Conservation (phyloP, 352 stramenopile genomes). For the Phytophthora brassicae region DNA sequence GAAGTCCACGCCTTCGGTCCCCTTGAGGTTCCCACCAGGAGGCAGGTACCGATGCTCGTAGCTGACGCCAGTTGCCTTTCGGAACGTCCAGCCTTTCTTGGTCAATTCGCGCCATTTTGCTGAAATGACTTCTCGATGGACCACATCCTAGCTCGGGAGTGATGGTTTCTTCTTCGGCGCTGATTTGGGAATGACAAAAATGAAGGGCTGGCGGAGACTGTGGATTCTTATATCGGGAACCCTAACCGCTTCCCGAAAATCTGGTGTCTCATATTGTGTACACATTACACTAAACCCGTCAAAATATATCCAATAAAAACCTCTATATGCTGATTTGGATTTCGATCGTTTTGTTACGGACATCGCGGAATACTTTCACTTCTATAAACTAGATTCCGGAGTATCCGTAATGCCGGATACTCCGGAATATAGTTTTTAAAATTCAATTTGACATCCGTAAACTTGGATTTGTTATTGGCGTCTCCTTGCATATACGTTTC, state of each 20-base stretch:
- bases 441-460: too few relatives aligned
- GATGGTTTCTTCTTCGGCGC: not conserved
- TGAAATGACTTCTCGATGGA: not conserved
- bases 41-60: constrained; percentile 2
- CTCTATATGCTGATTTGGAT: constrained; percentile 8
- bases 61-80: not conserved
- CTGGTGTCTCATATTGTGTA: constrained; percentile 3
- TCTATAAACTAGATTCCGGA: too few relatives aligned
- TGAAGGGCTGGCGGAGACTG: not conserved
- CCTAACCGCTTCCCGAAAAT: not conserved
- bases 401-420: constrained; percentile 5
- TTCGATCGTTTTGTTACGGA: not conserved
- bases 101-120: constrained; percentile 1
- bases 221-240: constrained; percentile 11
- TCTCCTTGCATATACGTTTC: too few relatives aligned
- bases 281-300: not conserved
- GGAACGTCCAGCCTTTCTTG: not conserved
- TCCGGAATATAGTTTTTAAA: too few relatives aligned
- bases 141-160: not conserved
- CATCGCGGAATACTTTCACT: constrained; percentile 14
- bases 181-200: constrained; percentile 6
- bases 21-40: not conserved
- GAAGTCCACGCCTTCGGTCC: constrained; percentile 3
- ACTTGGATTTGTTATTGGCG: too few relatives aligned
- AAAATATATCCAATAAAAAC: constrained; percentile 13